A percentile compares a stretch with the other conserved stretches of the same genome.
These are phyloP conservation scores for Daldinia grandis DNA, from an alignment of 495 filamentous ascomycete species.

Conservation along the genomic window DNA sequence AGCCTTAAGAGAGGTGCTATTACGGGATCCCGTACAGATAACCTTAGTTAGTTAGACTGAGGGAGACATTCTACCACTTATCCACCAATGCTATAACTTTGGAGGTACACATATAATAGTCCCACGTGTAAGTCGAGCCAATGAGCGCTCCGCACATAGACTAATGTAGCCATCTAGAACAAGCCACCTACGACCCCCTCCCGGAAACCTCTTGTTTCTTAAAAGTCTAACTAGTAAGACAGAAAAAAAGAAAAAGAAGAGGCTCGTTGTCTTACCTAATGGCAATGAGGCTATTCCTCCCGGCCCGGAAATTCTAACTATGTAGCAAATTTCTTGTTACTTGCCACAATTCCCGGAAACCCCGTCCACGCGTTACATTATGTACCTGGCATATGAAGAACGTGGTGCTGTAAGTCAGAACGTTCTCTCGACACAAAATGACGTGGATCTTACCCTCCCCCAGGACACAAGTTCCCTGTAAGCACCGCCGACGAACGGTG, in stretches of 20 bases:
- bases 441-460: slow-evolving; percentile 30
- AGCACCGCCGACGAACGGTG: slow-evolving; percentile 36
- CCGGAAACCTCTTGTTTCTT: not conserved
- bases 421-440: slow-evolving; percentile 26
- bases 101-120: not conserved
- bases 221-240: not conserved
- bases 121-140: slow-evolving; percentile 22
- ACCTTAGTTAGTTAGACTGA: slow-evolving; percentile 14
- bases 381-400: slow-evolving; percentile 42
- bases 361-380: slow-evolving; percentile 33
- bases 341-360: slow-evolving; percentile 36
- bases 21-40: slow-evolving; percentile 16
- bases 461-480: slow-evolving; percentile 14
- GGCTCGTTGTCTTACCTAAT: slow-evolving; percentile 9
- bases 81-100: no score
- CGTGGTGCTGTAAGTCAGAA: slow-evolving; percentile 43
- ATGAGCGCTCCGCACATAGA: not conserved
- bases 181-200: not conserved
- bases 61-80: not conserved
- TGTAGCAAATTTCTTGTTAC: slow-evolving; percentile 20
- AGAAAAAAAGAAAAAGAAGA: not conserved
- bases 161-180: not conserved
- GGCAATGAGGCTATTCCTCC: not conserved
- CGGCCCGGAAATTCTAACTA: slow-evolving; percentile 13
- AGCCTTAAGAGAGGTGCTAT: slow-evolving; percentile 32